phyloP scores from a whole-genome alignment of 768 basidiomycete genomes.

The Solioccasus polychromus region DNA sequence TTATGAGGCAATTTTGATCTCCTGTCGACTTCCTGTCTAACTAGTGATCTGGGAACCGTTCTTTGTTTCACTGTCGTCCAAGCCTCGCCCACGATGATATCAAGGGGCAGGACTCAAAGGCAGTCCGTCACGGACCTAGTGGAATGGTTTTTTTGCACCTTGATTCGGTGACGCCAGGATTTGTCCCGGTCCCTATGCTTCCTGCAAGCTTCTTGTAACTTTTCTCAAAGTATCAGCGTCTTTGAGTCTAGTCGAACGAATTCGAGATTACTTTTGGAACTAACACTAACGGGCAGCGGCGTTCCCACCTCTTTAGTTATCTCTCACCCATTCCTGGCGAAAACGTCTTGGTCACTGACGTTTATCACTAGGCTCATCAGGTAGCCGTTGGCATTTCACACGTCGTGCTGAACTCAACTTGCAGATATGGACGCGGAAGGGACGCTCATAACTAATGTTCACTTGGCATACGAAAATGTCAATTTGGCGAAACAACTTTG shows the following conservation, averaged over 20 bases:
- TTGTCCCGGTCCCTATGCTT: not conserved
- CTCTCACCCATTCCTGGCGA: not conserved
- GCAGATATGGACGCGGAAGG: not conserved
- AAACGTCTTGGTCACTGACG: not conserved
- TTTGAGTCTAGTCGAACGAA: not conserved
- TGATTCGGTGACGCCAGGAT: not conserved
- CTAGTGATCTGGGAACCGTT: conserved; percentile 35
- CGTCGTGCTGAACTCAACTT: no score
- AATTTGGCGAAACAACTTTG: conserved; percentile 27
- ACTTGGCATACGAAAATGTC: conserved; percentile 29
- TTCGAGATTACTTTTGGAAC: not conserved
- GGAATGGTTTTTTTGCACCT: conserved; percentile 33
- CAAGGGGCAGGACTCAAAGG: conserved; percentile 43
- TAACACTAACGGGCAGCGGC: no score
- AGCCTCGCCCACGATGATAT: conserved; percentile 41
- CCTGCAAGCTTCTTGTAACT: no score
- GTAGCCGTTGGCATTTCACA: no score
- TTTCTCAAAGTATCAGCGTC: no score
- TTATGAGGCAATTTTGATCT: conserved; percentile 29
- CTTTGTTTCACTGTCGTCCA: conserved; percentile 52
- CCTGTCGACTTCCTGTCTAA: conserved; percentile 1
- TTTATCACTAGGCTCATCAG: no score
- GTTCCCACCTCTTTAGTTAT: not conserved
- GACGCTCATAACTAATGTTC: conserved; percentile 26
- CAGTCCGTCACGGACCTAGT: conserved; percentile 40